Evolutionary conservation across 2,329 filamentous ascomycete species (phyloP), one percentile per base, ranked within the genome.

Genomic region (Diatrype stigma): DNA sequence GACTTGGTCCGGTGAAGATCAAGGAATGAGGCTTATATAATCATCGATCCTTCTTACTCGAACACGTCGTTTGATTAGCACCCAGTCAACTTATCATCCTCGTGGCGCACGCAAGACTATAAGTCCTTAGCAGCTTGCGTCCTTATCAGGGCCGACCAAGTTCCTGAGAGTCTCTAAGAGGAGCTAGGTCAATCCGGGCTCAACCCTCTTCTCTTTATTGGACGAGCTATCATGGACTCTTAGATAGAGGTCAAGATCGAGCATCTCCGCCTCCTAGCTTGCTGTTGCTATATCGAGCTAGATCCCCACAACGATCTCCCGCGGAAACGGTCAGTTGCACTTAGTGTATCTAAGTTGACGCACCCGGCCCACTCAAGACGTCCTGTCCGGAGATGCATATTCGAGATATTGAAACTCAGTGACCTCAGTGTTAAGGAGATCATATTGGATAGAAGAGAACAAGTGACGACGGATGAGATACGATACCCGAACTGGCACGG

Each of bases 321-420:
- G 61, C 60, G 60, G 58, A 63, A 53, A 62, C 53, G 51, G 54
- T 30, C 47, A 40, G 40, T 46, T 34, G 44, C 46, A 19, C 11
- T 48, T 48, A 46, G 54, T 55, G 53, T 52, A 55, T 30, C 50
- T 55, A 48, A 48, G 30, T 21, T 34, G 48, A 52, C 47, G 49
- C 30, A 49, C 45, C 37, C 46, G 56, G 52, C 56, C 57, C 55
- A 59, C 54, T 45, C 10, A 48, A 52, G 50, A 52, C 51, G 46
- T 51, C 45, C 23, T 42, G 40, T 54, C 58, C 61, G 61, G 61
- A 63, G 55, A 63, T 63, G 54, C 61, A 56, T 46, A 56, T 44
- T 58, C 17, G 28, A 44, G 19, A 19, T 23, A 26, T 32, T 45
- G 19, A 19, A 21, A 19, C 30, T 5, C 34, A 23, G 4, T 17